Evolutionary conservation across 2,329 filamentous ascomycete genomes (phyloP).

Genomic region (Phyllosticta capitalensis): DNA sequence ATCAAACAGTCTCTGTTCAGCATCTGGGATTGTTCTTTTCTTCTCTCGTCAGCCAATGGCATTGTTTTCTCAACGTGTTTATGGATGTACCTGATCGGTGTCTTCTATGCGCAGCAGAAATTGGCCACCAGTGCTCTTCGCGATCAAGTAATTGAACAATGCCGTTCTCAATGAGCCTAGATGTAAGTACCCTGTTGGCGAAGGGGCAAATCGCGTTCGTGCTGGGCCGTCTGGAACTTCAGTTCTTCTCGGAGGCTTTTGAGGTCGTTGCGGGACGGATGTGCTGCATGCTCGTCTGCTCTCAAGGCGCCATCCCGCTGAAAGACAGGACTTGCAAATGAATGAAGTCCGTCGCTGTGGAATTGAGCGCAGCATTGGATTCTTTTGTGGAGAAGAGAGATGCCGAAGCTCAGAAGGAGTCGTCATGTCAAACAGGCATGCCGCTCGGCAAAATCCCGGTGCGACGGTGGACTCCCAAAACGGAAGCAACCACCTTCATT

Average conservation of each 20-base stretch:
- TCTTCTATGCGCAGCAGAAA: constrained; percentile 91
- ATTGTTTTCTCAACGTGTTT: neutral
- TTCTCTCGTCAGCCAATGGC: constrained; percentile 35
- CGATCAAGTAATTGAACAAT: constrained; percentile 90
- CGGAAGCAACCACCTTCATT: neutral
- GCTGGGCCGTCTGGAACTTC: constrained; percentile 25
- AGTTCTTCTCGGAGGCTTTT: neutral
- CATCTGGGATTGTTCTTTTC: constrained; percentile 72
- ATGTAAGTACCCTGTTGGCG: constrained; percentile 88
- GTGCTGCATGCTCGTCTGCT: neutral
- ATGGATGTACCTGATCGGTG: constrained; percentile 64
- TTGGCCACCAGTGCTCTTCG: constrained; percentile 75
- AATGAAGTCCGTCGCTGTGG: constrained; percentile 1
- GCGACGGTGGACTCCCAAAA: neutral
- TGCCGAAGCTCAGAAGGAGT: neutral
- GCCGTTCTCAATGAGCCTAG: constrained; percentile 86
- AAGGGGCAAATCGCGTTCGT: constrained; percentile 85
- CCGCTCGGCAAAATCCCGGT: neutral
- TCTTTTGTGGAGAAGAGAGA: neutral
- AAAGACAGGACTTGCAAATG: neutral
- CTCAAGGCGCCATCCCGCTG: neutral
- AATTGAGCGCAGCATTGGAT: neutral
- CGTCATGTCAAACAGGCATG: neutral
- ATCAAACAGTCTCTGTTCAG: constrained; percentile 65
- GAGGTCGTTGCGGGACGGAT: neutral